Conservation (phyloP, 208 protist genomes). For the Leishmania gerbilli region DNA sequence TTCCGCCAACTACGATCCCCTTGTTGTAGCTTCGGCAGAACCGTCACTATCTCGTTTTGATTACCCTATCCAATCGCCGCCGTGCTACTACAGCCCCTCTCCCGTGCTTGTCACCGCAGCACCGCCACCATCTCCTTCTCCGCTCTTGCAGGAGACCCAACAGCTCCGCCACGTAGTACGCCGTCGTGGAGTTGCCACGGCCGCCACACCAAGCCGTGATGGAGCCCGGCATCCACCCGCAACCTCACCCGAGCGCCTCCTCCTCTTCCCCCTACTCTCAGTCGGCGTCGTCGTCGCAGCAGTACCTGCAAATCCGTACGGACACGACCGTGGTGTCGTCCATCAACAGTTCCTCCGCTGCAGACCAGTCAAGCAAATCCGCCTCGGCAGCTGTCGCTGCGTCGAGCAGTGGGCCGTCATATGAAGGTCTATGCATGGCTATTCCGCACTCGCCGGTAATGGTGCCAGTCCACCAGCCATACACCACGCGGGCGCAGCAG, state of each 20-base stretch:
- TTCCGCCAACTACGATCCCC: neutral
- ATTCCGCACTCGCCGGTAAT: neutral
- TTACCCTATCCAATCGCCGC: neutral
- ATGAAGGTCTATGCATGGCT: neutral
- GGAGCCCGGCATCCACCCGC: neutral
- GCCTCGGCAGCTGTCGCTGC: neutral
- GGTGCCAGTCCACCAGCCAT: neutral
- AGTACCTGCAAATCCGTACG: constrained; percentile 22
- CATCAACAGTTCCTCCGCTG: constrained; percentile 17
- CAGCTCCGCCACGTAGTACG: neutral
- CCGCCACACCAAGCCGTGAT: neutral
- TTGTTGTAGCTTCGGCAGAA: neutral
- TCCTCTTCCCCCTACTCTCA: neutral
- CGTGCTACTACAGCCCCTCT: neutral
- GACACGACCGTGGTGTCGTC: constrained; percentile 22
- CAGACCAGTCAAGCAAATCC: constrained; percentile 10
- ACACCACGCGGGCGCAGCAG: constrained; percentile 3
- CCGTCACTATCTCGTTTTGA: neutral
- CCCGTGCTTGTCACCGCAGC: neutral
- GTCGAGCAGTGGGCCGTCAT: neutral
- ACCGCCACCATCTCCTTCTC: neutral
- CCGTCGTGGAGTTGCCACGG: neutral
- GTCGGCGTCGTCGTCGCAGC: constrained; percentile 11
- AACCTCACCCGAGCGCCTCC: neutral
- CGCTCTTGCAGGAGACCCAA: neutral